Percentiles rank a stretch among this genome's conserved stretches.
These are phyloP conservation scores for Kokia cookei DNA, from an alignment of 441 rosid species.

Conservation along the genomic window DNA sequence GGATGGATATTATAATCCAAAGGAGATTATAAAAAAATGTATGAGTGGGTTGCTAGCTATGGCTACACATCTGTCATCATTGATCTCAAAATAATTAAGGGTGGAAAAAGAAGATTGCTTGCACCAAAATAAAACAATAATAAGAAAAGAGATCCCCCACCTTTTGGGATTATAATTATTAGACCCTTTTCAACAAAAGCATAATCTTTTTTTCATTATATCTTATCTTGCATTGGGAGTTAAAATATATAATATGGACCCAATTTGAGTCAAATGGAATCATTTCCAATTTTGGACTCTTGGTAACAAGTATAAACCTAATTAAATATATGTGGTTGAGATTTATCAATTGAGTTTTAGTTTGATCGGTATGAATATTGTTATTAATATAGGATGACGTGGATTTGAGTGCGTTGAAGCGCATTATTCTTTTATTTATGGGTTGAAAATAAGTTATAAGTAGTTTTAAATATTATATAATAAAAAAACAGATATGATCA, in stretches of 20 bases:
- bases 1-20: not conserved
- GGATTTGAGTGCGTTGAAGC: no score
- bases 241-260: not conserved
- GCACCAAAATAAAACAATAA: not conserved
- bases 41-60: not conserved
- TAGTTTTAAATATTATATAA: no score
- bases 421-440: no score
- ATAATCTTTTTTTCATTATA: not conserved
- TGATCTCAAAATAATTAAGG: not conserved
- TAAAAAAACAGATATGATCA: no score
- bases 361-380: no score
- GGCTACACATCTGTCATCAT: not conserved
- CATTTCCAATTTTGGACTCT: not conserved
- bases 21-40: not conserved
- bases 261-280: not conserved
- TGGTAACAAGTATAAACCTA: not conserved
- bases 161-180: constrained; percentile 2
- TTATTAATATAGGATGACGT: no score
- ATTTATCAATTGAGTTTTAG: no score
- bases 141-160: not conserved
- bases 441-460: no score
- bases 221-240: not conserved
- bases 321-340: no score
- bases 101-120: not conserved
- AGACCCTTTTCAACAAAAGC: not conserved